phyloP scores from a whole-genome alignment of 208 protist species.

The Acanthamoeba lenticulata region DNA sequence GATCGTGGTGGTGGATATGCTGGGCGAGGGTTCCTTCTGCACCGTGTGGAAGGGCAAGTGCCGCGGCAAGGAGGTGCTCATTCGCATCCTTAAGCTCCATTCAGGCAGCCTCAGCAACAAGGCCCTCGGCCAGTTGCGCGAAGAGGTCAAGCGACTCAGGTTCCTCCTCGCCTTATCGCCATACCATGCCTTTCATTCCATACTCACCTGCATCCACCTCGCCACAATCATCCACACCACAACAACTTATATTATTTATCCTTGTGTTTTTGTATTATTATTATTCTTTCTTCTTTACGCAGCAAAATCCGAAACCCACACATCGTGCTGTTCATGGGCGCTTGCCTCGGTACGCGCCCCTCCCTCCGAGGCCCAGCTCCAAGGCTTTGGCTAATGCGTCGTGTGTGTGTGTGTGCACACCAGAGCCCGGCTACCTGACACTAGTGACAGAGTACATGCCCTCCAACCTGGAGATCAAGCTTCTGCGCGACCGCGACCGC shows the following conservation, averaged over 20 bases:
- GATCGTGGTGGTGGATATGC: background rate
- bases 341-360: background rate
- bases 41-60: constrained; percentile 47
- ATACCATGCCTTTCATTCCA: background rate
- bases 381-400: background rate
- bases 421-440: constrained; percentile 5
- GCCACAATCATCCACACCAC: no score
- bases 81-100: background rate
- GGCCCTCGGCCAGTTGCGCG: background rate
- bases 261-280: background rate
- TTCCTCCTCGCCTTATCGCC: background rate
- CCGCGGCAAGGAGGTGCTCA: constrained; percentile 37
- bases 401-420: background rate
- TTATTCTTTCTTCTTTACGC: background rate
- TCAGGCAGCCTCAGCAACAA: background rate
- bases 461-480: constrained; percentile 20
- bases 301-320: constrained; percentile 53
- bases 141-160: constrained; percentile 19
- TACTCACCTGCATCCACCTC: background rate
- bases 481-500: background rate
- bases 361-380: background rate
- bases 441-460: constrained; percentile 54
- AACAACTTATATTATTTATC: background rate
- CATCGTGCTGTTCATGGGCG: constrained; percentile 39
- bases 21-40: constrained; percentile 46